Evolutionary conservation across 306 rosid species (phyloP).

Genomic region (Hippophae tibetana): DNA sequence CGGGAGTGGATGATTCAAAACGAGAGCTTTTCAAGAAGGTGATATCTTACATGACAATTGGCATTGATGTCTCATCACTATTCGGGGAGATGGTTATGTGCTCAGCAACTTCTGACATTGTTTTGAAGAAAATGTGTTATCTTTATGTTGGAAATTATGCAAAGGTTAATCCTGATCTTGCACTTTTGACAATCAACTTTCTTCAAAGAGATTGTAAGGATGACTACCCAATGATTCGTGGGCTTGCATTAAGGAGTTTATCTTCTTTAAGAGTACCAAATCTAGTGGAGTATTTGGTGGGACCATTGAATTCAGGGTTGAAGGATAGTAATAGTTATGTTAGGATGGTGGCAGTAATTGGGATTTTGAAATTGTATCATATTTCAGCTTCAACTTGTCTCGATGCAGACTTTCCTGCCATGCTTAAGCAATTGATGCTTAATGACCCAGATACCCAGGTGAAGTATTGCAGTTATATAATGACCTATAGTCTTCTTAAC

Average conservation of each 20-base stretch:
- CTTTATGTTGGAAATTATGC: constrained; percentile 96
- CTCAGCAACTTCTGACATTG: constrained; percentile 88
- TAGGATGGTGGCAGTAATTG: constrained; percentile 81
- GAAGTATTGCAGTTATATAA: not conserved
- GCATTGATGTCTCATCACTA: constrained; percentile 81
- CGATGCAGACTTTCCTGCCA: constrained; percentile 80
- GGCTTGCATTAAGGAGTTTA: constrained; percentile 93
- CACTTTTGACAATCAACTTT: constrained; percentile 90
- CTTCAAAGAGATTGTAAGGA: constrained; percentile 99
- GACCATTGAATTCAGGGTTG: constrained; percentile 90
- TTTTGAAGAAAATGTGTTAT: constrained; percentile 95
- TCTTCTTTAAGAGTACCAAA: constrained; percentile 78
- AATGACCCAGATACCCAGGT: constrained; percentile 92
- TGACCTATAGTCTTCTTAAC: no score
- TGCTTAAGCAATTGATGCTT: constrained; percentile 80
- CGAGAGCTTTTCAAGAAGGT: constrained; percentile 97
- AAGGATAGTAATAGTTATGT: constrained; percentile 82
- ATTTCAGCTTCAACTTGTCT: constrained; percentile 86
- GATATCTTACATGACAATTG: constrained; percentile 94
- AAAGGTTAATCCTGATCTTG: constrained; percentile 90
- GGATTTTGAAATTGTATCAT: constrained; percentile 88
- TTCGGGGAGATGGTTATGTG: constrained; percentile 99
- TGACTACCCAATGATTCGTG: constrained; percentile 91
- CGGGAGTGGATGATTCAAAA: constrained; percentile 92
- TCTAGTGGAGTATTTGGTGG: constrained; percentile 94